Evolutionary conservation across 2,329 filamentous ascomycete species (phyloP).

Genomic region (Trichoderma polysporum): DNA sequence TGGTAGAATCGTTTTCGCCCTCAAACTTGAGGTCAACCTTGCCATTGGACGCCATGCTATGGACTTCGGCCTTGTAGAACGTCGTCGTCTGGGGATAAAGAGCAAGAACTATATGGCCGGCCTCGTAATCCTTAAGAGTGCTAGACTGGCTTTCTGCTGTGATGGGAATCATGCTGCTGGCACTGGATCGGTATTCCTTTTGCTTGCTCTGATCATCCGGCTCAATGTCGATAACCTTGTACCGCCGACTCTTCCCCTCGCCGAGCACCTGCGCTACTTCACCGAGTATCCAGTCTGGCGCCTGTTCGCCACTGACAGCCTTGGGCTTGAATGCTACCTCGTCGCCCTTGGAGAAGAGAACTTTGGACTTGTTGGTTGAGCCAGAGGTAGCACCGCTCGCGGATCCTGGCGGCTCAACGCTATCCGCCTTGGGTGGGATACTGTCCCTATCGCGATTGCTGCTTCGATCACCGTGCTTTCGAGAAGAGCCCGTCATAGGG

Average conservation of each 20-base stretch:
- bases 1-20: constrained; percentile 72
- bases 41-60: constrained; percentile 59
- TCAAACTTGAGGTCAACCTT: constrained; percentile 72
- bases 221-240: constrained; percentile 78
- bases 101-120: constrained; percentile 71
- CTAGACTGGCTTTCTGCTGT: constrained; percentile 52
- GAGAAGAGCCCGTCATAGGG: constrained; percentile 38
- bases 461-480: constrained; percentile 38
- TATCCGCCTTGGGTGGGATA: constrained; percentile 55
- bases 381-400: constrained; percentile 34
- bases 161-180: constrained; percentile 75
- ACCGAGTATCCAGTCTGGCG: constrained; percentile 69
- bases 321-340: constrained; percentile 67
- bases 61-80: constrained; percentile 81
- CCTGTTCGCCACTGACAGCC: constrained; percentile 46
- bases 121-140: constrained; percentile 59
- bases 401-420: constrained; percentile 53
- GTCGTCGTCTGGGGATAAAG: constrained; percentile 82
- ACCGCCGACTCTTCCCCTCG: constrained; percentile 74
- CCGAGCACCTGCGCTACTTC: constrained; percentile 74
- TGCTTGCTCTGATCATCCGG: constrained; percentile 68
- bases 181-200: constrained; percentile 68
- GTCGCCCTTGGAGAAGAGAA: constrained; percentile 60
- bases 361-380: constrained; percentile 45
- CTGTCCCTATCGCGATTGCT: constrained; percentile 51